phyloP scores from a whole-genome alignment of 495 filamentous ascomycete genomes.

The Tuber brumale region DNA sequence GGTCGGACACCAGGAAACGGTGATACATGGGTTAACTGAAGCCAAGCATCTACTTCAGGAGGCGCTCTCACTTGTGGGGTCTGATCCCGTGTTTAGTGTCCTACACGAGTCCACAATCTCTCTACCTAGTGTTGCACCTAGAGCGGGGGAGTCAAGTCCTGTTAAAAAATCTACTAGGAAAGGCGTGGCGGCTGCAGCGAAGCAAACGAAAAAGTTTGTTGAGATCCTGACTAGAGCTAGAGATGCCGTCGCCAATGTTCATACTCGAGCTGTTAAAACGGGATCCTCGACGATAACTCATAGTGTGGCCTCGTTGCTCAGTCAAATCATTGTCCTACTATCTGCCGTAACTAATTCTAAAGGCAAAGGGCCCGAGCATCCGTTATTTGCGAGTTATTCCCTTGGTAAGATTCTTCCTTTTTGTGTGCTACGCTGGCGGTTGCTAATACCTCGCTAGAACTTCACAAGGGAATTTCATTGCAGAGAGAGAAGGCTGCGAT shows the following conservation, averaged over 20 bases:
- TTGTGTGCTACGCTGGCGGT: neutral
- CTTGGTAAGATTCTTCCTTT: slow-evolving; percentile 44
- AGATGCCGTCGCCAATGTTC: slow-evolving; percentile 53
- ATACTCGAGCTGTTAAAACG: slow-evolving; percentile 49
- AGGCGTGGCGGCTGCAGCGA: slow-evolving; percentile 18
- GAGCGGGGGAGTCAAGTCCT: slow-evolving; percentile 19
- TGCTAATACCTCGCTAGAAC: slow-evolving; percentile 46
- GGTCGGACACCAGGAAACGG: slow-evolving; percentile 45
- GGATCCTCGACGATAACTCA: slow-evolving; percentile 50
- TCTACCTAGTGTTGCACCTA: slow-evolving; percentile 36
- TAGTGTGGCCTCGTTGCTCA: slow-evolving; percentile 54
- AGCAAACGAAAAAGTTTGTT: slow-evolving; percentile 48
- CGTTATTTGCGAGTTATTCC: slow-evolving; percentile 53
- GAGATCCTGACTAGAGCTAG: slow-evolving; percentile 57
- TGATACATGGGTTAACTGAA: slow-evolving; percentile 52
- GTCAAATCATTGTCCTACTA: slow-evolving; percentile 59
- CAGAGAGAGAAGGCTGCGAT: slow-evolving; percentile 55
- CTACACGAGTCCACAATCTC: slow-evolving; percentile 71
- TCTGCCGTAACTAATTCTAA: slow-evolving; percentile 53
- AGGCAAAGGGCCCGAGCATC: slow-evolving; percentile 47
- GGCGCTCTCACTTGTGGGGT: slow-evolving; percentile 60
- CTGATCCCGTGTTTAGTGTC: slow-evolving; percentile 78
- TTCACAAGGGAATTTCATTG: slow-evolving; percentile 56
- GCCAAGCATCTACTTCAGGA: slow-evolving; percentile 54
- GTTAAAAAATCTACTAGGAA: slow-evolving; percentile 36